A percentile compares a stretch with the other conserved stretches of the same genome.
Evolutionary conservation across 306 rosid species (phyloP).

Genomic region (Leucaena leucocephala): DNA sequence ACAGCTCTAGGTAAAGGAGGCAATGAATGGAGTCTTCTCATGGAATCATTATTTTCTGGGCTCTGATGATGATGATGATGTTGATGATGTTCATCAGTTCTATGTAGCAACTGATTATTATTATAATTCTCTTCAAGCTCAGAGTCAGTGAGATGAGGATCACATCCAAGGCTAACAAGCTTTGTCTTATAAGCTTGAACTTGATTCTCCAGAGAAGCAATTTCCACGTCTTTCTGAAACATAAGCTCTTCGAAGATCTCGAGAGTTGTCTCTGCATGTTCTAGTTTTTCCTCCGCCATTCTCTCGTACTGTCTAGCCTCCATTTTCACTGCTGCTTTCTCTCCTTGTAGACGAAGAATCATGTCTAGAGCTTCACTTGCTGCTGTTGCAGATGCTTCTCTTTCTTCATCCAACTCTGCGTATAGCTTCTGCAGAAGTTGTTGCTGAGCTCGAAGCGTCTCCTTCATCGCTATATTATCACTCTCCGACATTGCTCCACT

Average conservation of each 20-base stretch:
- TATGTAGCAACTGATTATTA: slow-evolving; percentile 20
- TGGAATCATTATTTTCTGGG: slow-evolving; percentile 2
- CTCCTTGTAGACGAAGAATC: slow-evolving; percentile 92
- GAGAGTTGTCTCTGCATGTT: slow-evolving; percentile 73
- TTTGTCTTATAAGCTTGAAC: slow-evolving; percentile 69
- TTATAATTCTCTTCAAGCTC: slow-evolving; percentile 48
- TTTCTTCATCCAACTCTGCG: slow-evolving; percentile 76
- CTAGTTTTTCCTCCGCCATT: slow-evolving; percentile 86
- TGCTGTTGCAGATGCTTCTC: slow-evolving; percentile 88
- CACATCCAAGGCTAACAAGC: slow-evolving; percentile 63
- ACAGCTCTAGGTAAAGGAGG: slow-evolving; percentile 58
- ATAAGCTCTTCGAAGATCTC: slow-evolving; percentile 71
- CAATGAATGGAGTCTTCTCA: slow-evolving; percentile 70
- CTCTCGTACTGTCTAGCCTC: slow-evolving; percentile 87
- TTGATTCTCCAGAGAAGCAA: slow-evolving; percentile 77
- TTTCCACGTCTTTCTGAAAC: slow-evolving; percentile 84
- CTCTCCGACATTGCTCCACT: slow-evolving; percentile 51
- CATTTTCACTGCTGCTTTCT: slow-evolving; percentile 90
- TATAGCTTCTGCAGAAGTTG: slow-evolving; percentile 80
- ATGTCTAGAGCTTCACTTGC: slow-evolving; percentile 88
- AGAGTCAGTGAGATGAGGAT: slow-evolving; percentile 54
- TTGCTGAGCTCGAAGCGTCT: slow-evolving; percentile 77
- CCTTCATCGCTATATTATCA: slow-evolving; percentile 61
- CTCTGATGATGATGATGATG: background rate
- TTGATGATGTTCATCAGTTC: slow-evolving; percentile 38